A percentile compares a stretch with the other conserved stretches of the same genome.
phyloP scores from a whole-genome alignment of 768 basidiomycete species.

The Lactarius tabidus region DNA sequence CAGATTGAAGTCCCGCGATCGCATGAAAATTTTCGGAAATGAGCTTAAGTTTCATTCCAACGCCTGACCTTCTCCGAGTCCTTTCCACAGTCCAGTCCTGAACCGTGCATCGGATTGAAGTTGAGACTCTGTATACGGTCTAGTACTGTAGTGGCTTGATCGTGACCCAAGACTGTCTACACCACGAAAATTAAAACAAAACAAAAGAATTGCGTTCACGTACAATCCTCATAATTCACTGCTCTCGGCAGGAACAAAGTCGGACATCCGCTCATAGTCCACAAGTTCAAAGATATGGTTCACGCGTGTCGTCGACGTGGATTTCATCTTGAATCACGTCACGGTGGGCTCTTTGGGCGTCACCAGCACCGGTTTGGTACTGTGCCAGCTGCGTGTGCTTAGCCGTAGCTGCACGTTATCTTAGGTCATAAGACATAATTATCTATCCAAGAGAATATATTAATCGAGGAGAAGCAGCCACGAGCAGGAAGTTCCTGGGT shows the following conservation, averaged over 20 bases:
- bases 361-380: neutral
- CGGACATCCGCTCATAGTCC: neutral
- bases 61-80: too few relatives aligned
- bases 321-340: neutral
- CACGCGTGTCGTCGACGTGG: neutral
- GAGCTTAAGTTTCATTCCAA: neutral
- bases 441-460: neutral
- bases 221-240: neutral
- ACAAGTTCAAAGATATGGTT: neutral
- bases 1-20: neutral
- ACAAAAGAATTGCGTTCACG: neutral
- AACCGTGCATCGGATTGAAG: neutral
- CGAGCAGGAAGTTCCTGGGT: neutral
- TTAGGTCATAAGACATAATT: neutral
- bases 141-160: neutral
- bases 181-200: neutral
- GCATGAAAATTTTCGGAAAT: neutral
- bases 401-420: neutral
- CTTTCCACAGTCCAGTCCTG: neutral
- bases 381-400: neutral
- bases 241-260: neutral
- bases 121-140: neutral
- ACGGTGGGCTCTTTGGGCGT: neutral
- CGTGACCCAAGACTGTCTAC: neutral
- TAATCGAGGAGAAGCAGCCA: neutral